Evolutionary conservation across 352 stramenopile species (phyloP), one percentile per base, ranked within the genome.

Genomic region (Phytopythium chamaehyphon): DNA sequence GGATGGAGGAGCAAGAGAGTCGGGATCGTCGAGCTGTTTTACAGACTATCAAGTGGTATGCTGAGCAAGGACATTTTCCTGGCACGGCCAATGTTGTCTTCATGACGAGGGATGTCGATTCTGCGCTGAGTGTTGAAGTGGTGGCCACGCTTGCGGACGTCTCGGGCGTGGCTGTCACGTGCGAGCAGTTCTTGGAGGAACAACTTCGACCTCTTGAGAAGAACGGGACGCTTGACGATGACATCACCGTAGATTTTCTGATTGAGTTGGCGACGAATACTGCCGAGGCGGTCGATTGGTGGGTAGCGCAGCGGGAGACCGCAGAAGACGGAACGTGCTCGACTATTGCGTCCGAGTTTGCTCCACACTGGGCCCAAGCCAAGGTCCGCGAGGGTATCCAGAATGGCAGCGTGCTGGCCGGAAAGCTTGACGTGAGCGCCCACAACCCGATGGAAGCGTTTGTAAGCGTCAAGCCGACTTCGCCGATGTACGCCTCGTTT

Each of bases 371-470:
- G 23, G 51, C 61, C 8, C 39, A 33, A 16, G 43, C 61, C 0
- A 74, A 86, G 42, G 51, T 88, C 1, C 35, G 69, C 6, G 60
- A 82, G 15, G 24, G 69, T 2, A 33, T 88, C 15, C 36, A 60
- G 15, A 59, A 59, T 7, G 47, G 59, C 8, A 60, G 59, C 11
- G 44, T 82, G 22, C 9, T 88, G 15, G 53, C 69, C 6, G 83
- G 83, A 4, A 73, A 70, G 42, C 67, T 93, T 3, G 72, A 90
- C 39, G 80, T 89, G 62, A 93, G 75, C 33, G 40, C 63, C 16
- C 66, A 91, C 54, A 87, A 91, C 44, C 76, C 83, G 3, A 75
- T 82, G 52, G 83, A 93, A 54, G 77, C 80, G 5, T 91, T 79
- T 50, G 83, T 93, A 10, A 15, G 68, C n/a, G 45, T 82, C n/a